Base-by-base conservation (phyloP, 2,329 filamentous ascomycete species). In the Cadophora gregata region DNA sequence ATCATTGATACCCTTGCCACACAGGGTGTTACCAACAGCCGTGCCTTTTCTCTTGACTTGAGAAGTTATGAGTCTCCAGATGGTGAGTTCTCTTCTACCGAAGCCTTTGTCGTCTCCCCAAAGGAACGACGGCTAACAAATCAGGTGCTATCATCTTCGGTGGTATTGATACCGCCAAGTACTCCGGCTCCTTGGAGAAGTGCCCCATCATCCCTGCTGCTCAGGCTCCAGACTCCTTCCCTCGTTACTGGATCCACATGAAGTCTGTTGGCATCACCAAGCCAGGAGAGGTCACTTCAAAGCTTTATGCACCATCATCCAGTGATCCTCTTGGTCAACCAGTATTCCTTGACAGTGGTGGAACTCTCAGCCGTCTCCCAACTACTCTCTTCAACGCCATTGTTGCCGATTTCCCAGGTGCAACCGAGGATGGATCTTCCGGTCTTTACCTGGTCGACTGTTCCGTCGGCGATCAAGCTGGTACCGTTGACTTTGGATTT, bases 211-310 rank as follows among this genome's bases (percentile, higher is more conserved):
- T 71, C 29, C 69, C 69, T n/a, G 62, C 62, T 50, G 24, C 29
- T 5, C 27, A 47, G 25, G 50, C 69, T 10, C 69, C 69, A 29
- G 69, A 71, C 38, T 45, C 47, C 1, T 63, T 24, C 58, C 33
- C 59, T 47, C 62, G 69, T 36, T 70, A 70, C 63, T 70, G 68
- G 68, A 64, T 70, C 14, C 59, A 69, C 45, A 62, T 70, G 69
- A 64, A 21, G n/a, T 69, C 67, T 2, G 59, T 70, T 21, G 69
- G 69, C 24, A 69, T 69, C 47, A 70, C 67, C 24, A 65, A 66
- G 31, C 69, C 69, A 21, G 69, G 69, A 25, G 42, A 51, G 42
- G 56, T 53, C 12, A 47, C 42, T 29, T 61, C 64, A 9, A 69
- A 65, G 48, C 36, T 59, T 3, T 65, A 63, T 8, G 24, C 59